phyloP scores from a whole-genome alignment of 1,284 basidiomycete species.

The Blastosporella zonata region DNA sequence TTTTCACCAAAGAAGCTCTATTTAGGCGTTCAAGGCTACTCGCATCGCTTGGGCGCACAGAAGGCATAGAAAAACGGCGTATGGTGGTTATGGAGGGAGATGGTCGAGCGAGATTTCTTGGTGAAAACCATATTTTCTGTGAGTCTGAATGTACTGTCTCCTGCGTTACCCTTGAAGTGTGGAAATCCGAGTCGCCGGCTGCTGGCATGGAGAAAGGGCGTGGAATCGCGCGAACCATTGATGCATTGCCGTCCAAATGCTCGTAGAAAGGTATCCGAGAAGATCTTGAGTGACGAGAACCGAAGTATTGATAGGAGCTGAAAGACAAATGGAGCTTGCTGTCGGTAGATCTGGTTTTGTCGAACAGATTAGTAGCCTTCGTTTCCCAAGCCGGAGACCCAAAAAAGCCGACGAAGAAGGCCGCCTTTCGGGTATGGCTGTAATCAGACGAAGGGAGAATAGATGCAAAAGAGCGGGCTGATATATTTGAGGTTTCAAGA shows the following conservation, averaged over 20 bases:
- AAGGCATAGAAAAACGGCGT: conserved; percentile 33
- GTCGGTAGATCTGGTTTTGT: conserved; percentile 18
- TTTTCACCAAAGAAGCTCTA: conserved; percentile 27
- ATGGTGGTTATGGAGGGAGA: conserved; percentile 7
- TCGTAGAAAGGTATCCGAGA: conserved; percentile 1
- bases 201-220: conserved; percentile 5
- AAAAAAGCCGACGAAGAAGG: conserved; percentile 42
- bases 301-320: conserved; percentile 18
- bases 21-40: conserved; percentile 14
- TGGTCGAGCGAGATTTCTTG: conserved; percentile 21
- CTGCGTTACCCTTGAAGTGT: background rate
- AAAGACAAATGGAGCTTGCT: conserved; percentile 13
- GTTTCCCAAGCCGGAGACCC: conserved; percentile 47
- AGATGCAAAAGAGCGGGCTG: conserved; percentile 20
- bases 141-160: conserved; percentile 9
- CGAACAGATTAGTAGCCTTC: conserved; percentile 21
- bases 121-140: conserved; percentile 11
- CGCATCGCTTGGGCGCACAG: conserved; percentile 10
- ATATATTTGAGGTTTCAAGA: conserved; percentile 16
- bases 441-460: conserved; percentile 15
- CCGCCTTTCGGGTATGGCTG: conserved; percentile 24
- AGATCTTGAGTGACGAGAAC: conserved; percentile 12
- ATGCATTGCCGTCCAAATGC: background rate
- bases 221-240: background rate
- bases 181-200: conserved; percentile 6